Conservation (phyloP, 2,329 filamentous ascomycete species). For the Hypoxylon sp. region DNA sequence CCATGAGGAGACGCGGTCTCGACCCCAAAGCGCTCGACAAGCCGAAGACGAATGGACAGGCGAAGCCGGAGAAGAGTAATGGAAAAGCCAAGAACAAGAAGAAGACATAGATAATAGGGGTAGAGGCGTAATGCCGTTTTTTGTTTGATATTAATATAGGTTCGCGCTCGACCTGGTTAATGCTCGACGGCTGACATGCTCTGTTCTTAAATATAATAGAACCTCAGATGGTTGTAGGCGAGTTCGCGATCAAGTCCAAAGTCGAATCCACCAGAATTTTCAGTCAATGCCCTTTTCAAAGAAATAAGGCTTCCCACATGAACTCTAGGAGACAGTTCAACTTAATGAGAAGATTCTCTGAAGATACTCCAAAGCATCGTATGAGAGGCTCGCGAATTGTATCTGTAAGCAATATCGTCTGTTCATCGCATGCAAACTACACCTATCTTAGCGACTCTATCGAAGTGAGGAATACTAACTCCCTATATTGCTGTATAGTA, state of each 20-base stretch:
- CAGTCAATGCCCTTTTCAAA: no score
- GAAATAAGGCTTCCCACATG: no score
- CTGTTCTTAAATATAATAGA: neutral
- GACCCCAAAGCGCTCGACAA: constrained; percentile 72
- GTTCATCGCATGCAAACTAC: neutral
- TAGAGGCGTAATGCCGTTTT: constrained; percentile 22
- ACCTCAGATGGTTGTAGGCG: neutral
- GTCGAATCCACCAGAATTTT: neutral
- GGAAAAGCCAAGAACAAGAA: constrained; percentile 43
- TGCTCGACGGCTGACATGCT: constrained; percentile 6
- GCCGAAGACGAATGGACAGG: constrained; percentile 60
- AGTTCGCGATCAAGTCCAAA: neutral
- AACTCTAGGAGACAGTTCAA: no score
- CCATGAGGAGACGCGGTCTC: constrained; percentile 78
- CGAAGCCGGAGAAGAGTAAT: constrained; percentile 36
- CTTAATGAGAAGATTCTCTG: no score
- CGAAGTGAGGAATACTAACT: no score
- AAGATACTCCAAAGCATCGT: no score
- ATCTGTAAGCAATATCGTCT: neutral
- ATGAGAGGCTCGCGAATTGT: no score
- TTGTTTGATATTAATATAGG: constrained; percentile 11
- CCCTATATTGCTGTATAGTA: no score
- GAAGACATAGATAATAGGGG: constrained; percentile 38
- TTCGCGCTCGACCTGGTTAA: neutral
- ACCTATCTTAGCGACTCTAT: neutral